Evolutionary conservation across 345 rosid genomes (phyloP).

Genomic region (Draba incana): DNA sequence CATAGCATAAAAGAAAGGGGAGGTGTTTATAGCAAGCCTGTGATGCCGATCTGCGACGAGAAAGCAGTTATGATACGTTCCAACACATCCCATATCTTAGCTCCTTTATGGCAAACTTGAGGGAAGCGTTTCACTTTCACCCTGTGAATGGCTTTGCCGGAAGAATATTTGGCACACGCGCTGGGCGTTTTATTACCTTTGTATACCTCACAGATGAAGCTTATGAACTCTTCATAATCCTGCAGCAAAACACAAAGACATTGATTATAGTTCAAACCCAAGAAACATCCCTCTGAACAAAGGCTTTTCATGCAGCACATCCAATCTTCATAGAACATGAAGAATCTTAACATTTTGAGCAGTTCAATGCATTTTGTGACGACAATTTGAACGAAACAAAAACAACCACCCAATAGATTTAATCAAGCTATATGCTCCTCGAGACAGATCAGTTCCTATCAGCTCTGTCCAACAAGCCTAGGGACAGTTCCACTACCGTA

Average conservation of each 20-base stretch:
- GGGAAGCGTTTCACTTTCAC: conserved; percentile 27
- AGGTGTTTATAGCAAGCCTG: conserved; percentile 28
- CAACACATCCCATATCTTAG: conserved; percentile 18
- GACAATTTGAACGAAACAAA: background rate
- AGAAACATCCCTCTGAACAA: conserved; percentile 8
- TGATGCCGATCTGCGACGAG: conserved; percentile 1
- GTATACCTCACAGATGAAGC: conserved; percentile 83
- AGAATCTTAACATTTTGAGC: background rate
- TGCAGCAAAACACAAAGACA: conserved; percentile 24
- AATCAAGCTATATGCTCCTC: background rate
- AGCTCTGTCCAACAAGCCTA: conserved; percentile 6
- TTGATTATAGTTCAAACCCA: background rate
- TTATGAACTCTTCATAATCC: conserved; percentile 80
- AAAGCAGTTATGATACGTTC: conserved; percentile 30
- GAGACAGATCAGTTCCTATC: background rate
- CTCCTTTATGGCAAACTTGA: conserved; percentile 54
- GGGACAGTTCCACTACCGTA: background rate
- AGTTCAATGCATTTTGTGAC: background rate
- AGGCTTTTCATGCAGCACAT: background rate
- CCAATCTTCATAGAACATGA: background rate
- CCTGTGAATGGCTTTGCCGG: conserved; percentile 17
- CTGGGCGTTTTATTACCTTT: conserved; percentile 49
- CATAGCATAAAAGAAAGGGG: background rate
- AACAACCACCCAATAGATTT: background rate
- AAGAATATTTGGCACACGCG: conserved; percentile 56